Conservation (phyloP, 768 basidiomycete genomes). For the Termitomyces eurrhizus region DNA sequence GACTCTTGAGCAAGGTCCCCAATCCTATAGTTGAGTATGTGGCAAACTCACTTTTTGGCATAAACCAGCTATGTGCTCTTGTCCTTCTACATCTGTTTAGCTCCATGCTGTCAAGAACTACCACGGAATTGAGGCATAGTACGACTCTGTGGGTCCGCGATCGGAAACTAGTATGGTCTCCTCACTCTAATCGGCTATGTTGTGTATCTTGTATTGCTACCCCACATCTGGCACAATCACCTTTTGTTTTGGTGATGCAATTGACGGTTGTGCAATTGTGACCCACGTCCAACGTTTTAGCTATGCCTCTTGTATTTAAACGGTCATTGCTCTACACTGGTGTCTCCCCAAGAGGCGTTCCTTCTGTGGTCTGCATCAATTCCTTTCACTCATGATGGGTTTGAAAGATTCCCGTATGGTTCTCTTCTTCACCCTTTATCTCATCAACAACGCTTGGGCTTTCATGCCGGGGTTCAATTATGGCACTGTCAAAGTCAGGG, state of each 20-base stretch:
- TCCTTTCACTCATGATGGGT: background rate
- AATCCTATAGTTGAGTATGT: too few relatives aligned
- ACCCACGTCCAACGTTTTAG: background rate
- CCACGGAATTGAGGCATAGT: background rate
- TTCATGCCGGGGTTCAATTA: constrained; percentile 64
- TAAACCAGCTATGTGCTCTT: background rate
- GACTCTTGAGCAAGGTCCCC: background rate
- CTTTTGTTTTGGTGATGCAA: background rate
- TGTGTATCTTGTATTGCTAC: background rate
- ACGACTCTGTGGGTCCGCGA: background rate
- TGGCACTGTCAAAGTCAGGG: constrained; percentile 68
- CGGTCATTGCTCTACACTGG: background rate
- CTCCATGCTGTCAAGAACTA: background rate
- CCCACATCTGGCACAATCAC: background rate
- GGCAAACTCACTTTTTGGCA: background rate
- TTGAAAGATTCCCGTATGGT: background rate
- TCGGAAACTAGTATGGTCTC: background rate
- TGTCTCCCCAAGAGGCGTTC: constrained; percentile 20
- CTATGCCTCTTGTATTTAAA: background rate
- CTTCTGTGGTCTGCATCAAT: background rate
- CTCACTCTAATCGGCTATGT: background rate
- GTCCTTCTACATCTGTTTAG: background rate
- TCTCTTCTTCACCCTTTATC: constrained; percentile 22
- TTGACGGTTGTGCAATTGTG: background rate
- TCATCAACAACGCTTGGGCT: constrained; percentile 27